A percentile compares a stretch with the other conserved stretches of the same genome.
These are phyloP conservation scores for Sporothrix euskadiensis DNA, from an alignment of 2,329 filamentous ascomycete genomes.

Conservation along the genomic window DNA sequence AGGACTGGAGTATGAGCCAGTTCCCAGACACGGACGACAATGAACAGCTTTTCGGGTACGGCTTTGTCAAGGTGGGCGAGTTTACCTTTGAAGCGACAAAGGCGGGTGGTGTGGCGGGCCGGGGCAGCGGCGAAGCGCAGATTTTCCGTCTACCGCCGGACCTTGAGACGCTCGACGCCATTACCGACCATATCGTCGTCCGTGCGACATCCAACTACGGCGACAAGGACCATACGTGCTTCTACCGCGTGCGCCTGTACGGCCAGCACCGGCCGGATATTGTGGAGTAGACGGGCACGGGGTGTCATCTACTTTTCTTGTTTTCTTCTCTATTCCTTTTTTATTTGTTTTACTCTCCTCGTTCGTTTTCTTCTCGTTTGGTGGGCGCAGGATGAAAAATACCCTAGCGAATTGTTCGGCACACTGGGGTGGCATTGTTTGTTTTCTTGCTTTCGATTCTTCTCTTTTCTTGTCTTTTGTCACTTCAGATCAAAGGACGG, in stretches of 20 bases:
- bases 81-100: slow-evolving; percentile 55
- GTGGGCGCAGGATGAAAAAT: slow-evolving; percentile 20
- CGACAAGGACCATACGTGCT: slow-evolving; percentile 59
- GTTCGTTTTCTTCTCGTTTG: not conserved
- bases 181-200: slow-evolving; percentile 56
- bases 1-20: slow-evolving; percentile 47
- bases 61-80: slow-evolving; percentile 59
- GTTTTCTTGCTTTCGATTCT: not conserved
- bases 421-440: not conserved
- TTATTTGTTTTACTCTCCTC: not conserved
- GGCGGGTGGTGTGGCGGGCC: slow-evolving; percentile 40
- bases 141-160: slow-evolving; percentile 56
- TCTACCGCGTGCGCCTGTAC: slow-evolving; percentile 64
- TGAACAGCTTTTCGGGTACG: slow-evolving; percentile 39
- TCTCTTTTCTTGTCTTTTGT: not conserved
- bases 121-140: slow-evolving; percentile 47
- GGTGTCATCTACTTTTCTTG: not conserved
- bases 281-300: not conserved
- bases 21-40: slow-evolving; percentile 41
- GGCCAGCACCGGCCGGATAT: slow-evolving; percentile 42
- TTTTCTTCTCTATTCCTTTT: not conserved
- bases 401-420: slow-evolving; percentile 21
- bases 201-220: slow-evolving; percentile 62
- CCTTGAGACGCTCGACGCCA: slow-evolving; percentile 49
- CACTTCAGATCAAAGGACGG: not conserved